A percentile compares a stretch with the other conserved stretches of the same genome.
Conservation (phyloP, 2,329 filamentous ascomycete species). For the Trichothecium roseum region DNA sequence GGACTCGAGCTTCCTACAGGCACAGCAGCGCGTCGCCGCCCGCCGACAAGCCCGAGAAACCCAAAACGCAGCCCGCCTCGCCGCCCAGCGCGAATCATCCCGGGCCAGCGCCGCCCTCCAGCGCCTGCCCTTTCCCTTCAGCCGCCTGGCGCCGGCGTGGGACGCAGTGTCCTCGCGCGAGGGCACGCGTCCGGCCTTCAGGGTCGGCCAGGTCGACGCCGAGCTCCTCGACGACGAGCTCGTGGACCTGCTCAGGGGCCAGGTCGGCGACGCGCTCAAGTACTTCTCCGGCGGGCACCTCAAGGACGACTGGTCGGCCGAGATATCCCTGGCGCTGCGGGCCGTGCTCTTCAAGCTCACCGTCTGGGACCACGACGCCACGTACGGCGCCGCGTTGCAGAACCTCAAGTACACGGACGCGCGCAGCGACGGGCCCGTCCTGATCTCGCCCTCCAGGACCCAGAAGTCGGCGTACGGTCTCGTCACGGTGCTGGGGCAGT, state of each 20-base stretch:
- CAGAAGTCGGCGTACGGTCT: constrained; percentile 82
- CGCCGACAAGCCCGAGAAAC: constrained; percentile 68
- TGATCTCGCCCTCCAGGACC: constrained; percentile 62
- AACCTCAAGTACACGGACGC: constrained; percentile 87
- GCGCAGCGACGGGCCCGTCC: constrained; percentile 49
- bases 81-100: constrained; percentile 38
- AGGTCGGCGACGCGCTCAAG: constrained; percentile 80
- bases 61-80: constrained; percentile 47
- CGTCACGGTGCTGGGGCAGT: constrained; percentile 76
- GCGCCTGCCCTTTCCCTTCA: constrained; percentile 52
- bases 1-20: constrained; percentile 67
- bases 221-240: constrained; percentile 92
- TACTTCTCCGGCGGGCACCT: constrained; percentile 69
- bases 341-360: constrained; percentile 85
- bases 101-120: constrained; percentile 43
- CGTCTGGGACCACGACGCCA: constrained; percentile 93
- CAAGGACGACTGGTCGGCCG: constrained; percentile 76
- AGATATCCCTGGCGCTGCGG: constrained; percentile 70
- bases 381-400: constrained; percentile 86
- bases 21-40: constrained; percentile 75
- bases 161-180: constrained; percentile 62
- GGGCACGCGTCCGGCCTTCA: constrained; percentile 75
- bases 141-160: constrained; percentile 53
- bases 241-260: constrained; percentile 70
- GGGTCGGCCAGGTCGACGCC: constrained; percentile 92